Evolutionary conservation across 2,329 filamentous ascomycete genomes (phyloP).

Genomic region (Xylaria sp.): DNA sequence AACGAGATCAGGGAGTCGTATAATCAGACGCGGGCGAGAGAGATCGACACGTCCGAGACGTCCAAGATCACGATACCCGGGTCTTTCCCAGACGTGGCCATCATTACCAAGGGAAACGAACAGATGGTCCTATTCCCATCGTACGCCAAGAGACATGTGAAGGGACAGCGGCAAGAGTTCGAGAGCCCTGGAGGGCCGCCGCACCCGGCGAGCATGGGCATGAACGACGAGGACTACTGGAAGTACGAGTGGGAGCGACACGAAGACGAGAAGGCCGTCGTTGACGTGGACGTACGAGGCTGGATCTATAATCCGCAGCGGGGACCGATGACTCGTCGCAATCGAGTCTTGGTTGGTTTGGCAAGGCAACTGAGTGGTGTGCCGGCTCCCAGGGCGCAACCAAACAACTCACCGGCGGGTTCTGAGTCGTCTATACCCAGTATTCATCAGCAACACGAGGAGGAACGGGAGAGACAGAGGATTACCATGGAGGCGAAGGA

Average conservation of each 20-base stretch:
- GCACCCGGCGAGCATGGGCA: constrained; percentile 44
- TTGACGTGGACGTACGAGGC: constrained; percentile 92
- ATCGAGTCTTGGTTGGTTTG: constrained; percentile 82
- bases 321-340: constrained; percentile 83
- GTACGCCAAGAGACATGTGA: constrained; percentile 77
- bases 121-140: constrained; percentile 96
- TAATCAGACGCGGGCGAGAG: constrained; percentile 51
- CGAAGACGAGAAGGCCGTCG: constrained; percentile 81
- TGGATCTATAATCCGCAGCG: constrained; percentile 91
- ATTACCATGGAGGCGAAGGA: constrained; percentile 76
- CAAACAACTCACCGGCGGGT: constrained; percentile 27
- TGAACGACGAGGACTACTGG: constrained; percentile 74
- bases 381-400: constrained; percentile 62
- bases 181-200: constrained; percentile 41
- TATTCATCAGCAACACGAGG: constrained; percentile 49
- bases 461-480: constrained; percentile 60
- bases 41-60: constrained; percentile 39
- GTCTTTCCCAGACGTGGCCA: constrained; percentile 82
- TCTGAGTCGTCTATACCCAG: constrained; percentile 32
- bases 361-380: constrained; percentile 88
- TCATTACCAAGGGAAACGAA: constrained; percentile 77
- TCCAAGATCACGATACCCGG: constrained; percentile 63
- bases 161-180: constrained; percentile 38
- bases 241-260: constrained; percentile 75
- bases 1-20: constrained; percentile 63